Base-by-base conservation (phyloP, 441 rosid species). In the Raphanus hybrid region DNA sequence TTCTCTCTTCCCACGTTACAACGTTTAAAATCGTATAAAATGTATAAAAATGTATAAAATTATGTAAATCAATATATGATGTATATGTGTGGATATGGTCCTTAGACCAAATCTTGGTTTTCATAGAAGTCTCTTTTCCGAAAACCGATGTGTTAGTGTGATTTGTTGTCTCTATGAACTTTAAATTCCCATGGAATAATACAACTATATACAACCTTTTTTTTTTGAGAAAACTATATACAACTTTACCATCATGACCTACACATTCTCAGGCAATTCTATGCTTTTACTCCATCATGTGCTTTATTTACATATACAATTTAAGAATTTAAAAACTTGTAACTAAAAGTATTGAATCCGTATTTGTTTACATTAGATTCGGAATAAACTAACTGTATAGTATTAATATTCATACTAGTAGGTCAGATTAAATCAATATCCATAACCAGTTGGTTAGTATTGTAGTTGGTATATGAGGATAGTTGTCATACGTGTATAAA, bases 51-150 rank as follows among this genome's bases (percentile, higher is more conserved):
- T 18, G 18, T 18, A 18, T 64, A 39, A 8, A 48, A 52, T 15
- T 37, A 15, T 26, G 15, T 52, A 15, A 18, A 70, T 5, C 6
- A 52, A 10, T 54, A 20, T 39, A 34, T 10, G 35, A 67, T 65
- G 15, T 70, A 11, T 65, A 26, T 32, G 67, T 57, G 67, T 69
- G 71, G 71, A 34, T 79, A 74, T 74, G 75, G 78, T 79, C 75
- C 26, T 64, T 74, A 74, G 75, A 79, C 75, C 78, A 74, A 74
- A 74, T 79, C 78, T 63, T 48, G 78, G 82, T 79, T 75, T 68
- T 78, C 78, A 68, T 73, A 73, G 78, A 78, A 78, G 70, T 73
- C 67, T 74, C 82, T 79, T 79, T 79, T 26, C 23, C 75, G 75
- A 74, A 79, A 55, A 43, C 67, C 82, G 16, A 79, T 69, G 82